phyloP scores from a whole-genome alignment of 306 rosid species.

The Hippophae rhamnoides region DNA sequence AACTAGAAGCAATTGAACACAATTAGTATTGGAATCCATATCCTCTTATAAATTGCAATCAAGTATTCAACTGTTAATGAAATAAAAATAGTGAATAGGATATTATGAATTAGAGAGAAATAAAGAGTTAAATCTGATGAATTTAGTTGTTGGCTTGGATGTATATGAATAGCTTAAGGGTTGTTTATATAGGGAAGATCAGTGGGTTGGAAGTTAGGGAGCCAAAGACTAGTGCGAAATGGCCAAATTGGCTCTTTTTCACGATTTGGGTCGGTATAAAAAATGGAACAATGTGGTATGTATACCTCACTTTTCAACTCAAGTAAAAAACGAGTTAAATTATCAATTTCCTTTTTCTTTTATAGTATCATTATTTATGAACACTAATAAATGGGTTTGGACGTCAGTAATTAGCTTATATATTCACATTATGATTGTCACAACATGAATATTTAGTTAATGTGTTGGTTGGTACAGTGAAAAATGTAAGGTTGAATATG shows the following conservation, averaged over 20 bases:
- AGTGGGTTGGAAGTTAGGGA: not conserved
- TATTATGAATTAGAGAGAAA: no score
- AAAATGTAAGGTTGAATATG: no score
- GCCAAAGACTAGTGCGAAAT: not conserved
- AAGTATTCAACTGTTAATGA: not conserved
- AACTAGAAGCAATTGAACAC: conserved; percentile 1
- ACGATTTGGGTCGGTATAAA: not conserved
- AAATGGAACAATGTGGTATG: not conserved
- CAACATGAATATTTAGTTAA: no score
- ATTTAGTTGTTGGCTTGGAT: not conserved
- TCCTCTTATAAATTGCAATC: not conserved
- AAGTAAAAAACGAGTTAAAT: no score
- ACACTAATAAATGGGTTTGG: no score
- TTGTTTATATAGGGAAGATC: not conserved
- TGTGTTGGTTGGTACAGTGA: no score
- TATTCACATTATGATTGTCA: no score
- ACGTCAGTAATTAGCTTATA: no score
- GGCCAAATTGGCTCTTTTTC: not conserved
- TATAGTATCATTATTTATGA: no score
- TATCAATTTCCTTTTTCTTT: no score
- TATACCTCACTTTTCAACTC: not conserved
- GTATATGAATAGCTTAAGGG: not conserved
- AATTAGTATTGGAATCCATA: conserved; percentile 15
- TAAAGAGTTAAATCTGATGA: not conserved
- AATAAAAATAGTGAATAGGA: no score